A percentile compares a stretch with the other conserved stretches of the same genome.
phyloP scores from a whole-genome alignment of 345 rosid species.

The Dovyalis caffra region DNA sequence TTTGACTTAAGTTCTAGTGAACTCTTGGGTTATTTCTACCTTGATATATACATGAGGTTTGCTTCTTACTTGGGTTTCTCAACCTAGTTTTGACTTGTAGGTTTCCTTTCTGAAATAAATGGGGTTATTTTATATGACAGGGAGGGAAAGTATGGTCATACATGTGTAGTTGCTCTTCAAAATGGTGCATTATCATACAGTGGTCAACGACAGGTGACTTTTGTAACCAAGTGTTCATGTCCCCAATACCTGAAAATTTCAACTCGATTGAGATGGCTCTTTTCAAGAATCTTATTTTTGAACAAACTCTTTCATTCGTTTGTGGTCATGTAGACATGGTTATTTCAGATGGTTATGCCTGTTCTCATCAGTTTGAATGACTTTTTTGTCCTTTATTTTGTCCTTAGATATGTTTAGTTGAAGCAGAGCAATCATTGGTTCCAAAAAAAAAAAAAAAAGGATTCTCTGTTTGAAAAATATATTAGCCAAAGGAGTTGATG shows the following conservation, averaged over 20 bases:
- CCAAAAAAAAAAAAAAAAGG: too few species aligned
- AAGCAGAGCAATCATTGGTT: background rate
- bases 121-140: slow-evolving; percentile 40
- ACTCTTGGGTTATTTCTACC: slow-evolving; percentile 85
- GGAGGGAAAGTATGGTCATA: slow-evolving; percentile 82
- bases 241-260: background rate
- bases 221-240: background rate
- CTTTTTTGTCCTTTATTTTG: background rate
- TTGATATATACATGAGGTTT: slow-evolving; percentile 79
- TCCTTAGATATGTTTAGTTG: background rate
- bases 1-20: slow-evolving; percentile 75
- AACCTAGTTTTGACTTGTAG: background rate
- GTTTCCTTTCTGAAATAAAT: slow-evolving; percentile 13
- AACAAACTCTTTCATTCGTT: background rate
- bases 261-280: background rate
- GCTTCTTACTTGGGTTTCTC: slow-evolving; percentile 9
- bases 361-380: background rate
- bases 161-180: slow-evolving; percentile 84
- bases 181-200: slow-evolving; percentile 59
- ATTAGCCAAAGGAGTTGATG: background rate
- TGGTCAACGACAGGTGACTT: slow-evolving; percentile 62
- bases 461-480: background rate
- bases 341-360: background rate
- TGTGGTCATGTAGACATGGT: background rate
- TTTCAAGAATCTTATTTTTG: background rate